Percentiles rank a stretch among this genome's conserved stretches.
phyloP scores from a whole-genome alignment of 2,329 filamentous ascomycete genomes.

The Penicillium frequentans region DNA sequence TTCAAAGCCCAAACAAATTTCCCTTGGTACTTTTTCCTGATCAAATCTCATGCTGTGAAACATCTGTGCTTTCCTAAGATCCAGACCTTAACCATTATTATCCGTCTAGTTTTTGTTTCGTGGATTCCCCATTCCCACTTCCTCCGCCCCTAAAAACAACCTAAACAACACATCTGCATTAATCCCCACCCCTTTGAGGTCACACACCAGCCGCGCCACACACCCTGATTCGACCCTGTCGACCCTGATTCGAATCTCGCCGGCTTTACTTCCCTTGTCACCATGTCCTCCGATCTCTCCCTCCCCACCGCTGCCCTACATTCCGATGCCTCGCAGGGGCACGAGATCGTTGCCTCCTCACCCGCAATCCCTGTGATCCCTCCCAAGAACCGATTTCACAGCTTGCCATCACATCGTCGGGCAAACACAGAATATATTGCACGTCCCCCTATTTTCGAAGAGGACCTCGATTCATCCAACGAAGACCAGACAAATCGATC shows the following conservation, averaged over 20 bases:
- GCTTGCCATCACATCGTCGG: slow-evolving; percentile 30
- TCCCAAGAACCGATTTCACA: slow-evolving; percentile 16
- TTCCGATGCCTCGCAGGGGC: slow-evolving; percentile 24
- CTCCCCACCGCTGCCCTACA: slow-evolving; percentile 20
- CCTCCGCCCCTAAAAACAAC: not conserved
- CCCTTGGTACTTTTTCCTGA: not conserved
- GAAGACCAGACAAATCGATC: slow-evolving; percentile 8
- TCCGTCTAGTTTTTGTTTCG: not conserved
- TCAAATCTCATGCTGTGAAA: not conserved
- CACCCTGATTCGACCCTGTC: slow-evolving; percentile 16
- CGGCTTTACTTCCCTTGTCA: not conserved
- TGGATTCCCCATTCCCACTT: not conserved
- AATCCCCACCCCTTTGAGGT: slow-evolving; percentile 8
- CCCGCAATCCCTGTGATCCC: slow-evolving; percentile 16
- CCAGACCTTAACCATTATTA: not conserved
- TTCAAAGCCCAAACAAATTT: slow-evolving; percentile 2
- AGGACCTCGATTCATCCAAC: slow-evolving; percentile 25
- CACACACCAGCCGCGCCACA: slow-evolving; percentile 14
- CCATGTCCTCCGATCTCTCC: slow-evolving; percentile 18
- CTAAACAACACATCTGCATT: slow-evolving; percentile 1
- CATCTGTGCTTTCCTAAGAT: not conserved
- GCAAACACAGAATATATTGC: slow-evolving; percentile 36
- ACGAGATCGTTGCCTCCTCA: slow-evolving; percentile 22
- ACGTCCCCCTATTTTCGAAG: slow-evolving; percentile 28
- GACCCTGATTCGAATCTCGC: not conserved